Conservation (phyloP, 495 filamentous ascomycete species). For the Penicillium chermesinum region DNA sequence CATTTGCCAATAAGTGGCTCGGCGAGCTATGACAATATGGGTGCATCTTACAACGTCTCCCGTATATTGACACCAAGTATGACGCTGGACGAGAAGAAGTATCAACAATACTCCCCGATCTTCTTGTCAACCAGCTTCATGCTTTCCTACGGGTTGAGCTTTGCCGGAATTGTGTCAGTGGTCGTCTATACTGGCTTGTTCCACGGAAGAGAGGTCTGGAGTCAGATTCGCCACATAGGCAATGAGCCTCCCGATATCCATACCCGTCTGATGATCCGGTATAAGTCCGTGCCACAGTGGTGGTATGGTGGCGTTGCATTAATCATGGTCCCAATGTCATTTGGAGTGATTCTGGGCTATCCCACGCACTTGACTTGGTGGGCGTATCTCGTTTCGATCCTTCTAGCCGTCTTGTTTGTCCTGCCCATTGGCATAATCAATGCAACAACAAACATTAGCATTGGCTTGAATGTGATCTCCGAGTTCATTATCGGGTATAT, state of each 20-base stretch:
- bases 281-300: conserved; percentile 55
- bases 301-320: conserved; percentile 54
- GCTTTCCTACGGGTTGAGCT: conserved; percentile 55
- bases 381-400: conserved; percentile 49
- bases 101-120: conserved; percentile 54
- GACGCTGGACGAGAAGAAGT: conserved; percentile 51
- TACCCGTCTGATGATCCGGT: conserved; percentile 55
- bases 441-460: conserved; percentile 49
- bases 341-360: conserved; percentile 50
- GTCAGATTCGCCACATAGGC: conserved; percentile 41
- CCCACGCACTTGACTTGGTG: conserved; percentile 48
- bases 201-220: conserved; percentile 51
- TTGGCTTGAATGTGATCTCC: conserved; percentile 55
- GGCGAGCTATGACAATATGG: conserved; percentile 55
- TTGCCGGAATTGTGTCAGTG: conserved; percentile 52
- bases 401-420: conserved; percentile 47
- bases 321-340: conserved; percentile 45
- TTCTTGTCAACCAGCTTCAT: conserved; percentile 58
- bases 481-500: conserved; percentile 64
- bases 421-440: conserved; percentile 51
- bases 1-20: conserved; percentile 54
- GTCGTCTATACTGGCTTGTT: conserved; percentile 53
- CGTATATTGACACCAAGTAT: conserved; percentile 48
- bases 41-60: conserved; percentile 45
- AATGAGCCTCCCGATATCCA: conserved; percentile 64